Base-by-base conservation (phyloP, 305 asterid genomes). In the Petunia hybrid region DNA sequence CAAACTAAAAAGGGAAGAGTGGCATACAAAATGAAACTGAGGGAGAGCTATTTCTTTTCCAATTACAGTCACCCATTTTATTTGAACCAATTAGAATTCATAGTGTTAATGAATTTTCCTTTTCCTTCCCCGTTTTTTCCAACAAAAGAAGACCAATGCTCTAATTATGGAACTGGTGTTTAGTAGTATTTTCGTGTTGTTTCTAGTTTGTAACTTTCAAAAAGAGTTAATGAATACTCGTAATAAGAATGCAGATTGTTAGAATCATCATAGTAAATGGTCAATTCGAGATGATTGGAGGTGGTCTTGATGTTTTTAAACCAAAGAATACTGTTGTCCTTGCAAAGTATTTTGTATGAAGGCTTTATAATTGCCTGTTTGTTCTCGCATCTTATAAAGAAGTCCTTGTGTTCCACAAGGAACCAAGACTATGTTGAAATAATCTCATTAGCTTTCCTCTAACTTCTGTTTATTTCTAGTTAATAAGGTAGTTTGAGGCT, bases 381-480 rank as follows among this genome's bases (percentile, higher is more conserved):
- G 16, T 66, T 73, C 45, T 73, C 78, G 51, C 62, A 36, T 73
- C 78, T 46, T 35, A 73, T 4, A 38, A 48, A 46, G 62, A 66
- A 40, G 73, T 40, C 12, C 13, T 66, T 66, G 73, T 10, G 6
- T 65, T 39, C 48, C 2, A 6, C 51, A 66, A 66, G 13, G 73
- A 40, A 2, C 51, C 51, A 40, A 40, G 51, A 66, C 35, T 45
- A 73, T 71, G 31, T 22, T 22, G 59, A 71, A 73, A 73, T 51
- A 35, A 35, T 73, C 36, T 31, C 16, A 6, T 12, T 31, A 36
- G 35, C 46, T 48, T 14, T 73, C 14, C 61, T 12, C 53, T 55
- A 35, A 48, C 36, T 9, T 71, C 35, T 48, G 43, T 3, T 48
- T 10, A 12, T 48, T 48, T 71, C 53, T 48, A 36, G 35, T 51